Evolutionary conservation across 1,284 basidiomycete genomes (phyloP), one percentile per base, ranked within the genome.

Genomic region (Boletellus deceptivus): DNA sequence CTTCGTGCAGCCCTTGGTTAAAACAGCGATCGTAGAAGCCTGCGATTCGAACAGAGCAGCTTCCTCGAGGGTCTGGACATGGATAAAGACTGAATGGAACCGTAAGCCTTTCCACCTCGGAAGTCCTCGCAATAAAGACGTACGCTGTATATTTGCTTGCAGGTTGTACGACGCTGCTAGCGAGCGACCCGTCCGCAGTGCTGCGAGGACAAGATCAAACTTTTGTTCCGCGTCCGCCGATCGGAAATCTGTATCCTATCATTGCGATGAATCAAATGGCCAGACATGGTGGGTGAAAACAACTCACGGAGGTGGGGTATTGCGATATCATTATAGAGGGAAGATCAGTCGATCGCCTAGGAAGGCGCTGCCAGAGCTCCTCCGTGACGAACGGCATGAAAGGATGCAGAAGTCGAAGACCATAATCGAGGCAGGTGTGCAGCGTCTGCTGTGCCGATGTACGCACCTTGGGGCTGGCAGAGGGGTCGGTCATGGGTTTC

Each of bases 351-450:
- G 87, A 83, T 50, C 95, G 77, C 13, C 93, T 78, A 0, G 95
- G 94, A 10, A 99, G 76, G 39, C 95, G 84, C 70, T 99, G 97
- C 97, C 97, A 99, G 17, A 99, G 75, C 71, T 99, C 97, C 72
- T 99, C 97, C 2, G 96, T 98, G 39, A 99, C 93, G 70, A 89
- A 99, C 2, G 97, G 97, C 97, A 99, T 99, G 76, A 98, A 96
- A 2, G 97, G 96, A 70, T 99, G 97, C 13, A 99, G 77, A 9
- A 99, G 77, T 43, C 87, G 83, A 46, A 99, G 76, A 11, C 96
- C 97, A 51, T 86, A 74, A 62, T 99, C 97, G 37, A 99, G 78
- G 68, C 93, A 95, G 13, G 90, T 96, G 71, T 98, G 98, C 42
- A 99, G 75, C 0, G 96, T 99, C 72, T 99, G 91, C 69, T 98